phyloP scores from a whole-genome alignment of 768 basidiomycete species.

The Leccinum aurantiacum region DNA sequence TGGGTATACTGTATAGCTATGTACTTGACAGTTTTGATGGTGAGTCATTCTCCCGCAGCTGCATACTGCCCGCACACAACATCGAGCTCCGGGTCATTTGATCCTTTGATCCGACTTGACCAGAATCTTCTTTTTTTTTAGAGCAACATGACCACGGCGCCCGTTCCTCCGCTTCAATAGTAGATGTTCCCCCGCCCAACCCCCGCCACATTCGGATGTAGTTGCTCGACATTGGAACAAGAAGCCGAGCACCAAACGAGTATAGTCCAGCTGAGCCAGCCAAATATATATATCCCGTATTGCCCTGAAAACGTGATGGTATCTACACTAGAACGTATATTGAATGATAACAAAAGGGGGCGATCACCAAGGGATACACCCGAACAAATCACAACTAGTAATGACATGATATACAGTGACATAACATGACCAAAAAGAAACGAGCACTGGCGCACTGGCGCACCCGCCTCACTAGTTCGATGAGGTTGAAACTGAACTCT shows the following conservation, averaged over 20 bases:
- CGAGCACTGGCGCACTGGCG: neutral
- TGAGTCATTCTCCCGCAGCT: no score
- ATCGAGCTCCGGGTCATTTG: no score
- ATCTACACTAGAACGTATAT: neutral
- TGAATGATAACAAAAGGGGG: neutral
- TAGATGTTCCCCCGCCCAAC: no score
- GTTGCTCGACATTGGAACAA: no score
- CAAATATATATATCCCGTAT: neutral
- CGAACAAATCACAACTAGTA: neutral
- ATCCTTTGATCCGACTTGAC: no score
- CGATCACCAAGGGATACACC: neutral
- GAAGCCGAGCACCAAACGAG: neutral
- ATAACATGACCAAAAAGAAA: neutral
- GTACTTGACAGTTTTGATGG: no score
- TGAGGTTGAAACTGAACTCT: conserved; percentile 8
- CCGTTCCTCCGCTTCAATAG: no score
- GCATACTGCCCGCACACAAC: no score
- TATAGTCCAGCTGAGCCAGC: neutral
- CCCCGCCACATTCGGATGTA: no score
- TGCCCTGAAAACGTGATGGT: neutral
- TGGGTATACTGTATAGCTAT: no score
- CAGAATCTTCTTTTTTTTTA: no score
- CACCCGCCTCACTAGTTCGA: conserved; percentile 1
- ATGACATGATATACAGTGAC: neutral
- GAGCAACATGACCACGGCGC: no score